These are phyloP conservation scores for Trichoderma asperelloides DNA, from an alignment of 495 filamentous ascomycete genomes.

Conservation along the genomic window DNA sequence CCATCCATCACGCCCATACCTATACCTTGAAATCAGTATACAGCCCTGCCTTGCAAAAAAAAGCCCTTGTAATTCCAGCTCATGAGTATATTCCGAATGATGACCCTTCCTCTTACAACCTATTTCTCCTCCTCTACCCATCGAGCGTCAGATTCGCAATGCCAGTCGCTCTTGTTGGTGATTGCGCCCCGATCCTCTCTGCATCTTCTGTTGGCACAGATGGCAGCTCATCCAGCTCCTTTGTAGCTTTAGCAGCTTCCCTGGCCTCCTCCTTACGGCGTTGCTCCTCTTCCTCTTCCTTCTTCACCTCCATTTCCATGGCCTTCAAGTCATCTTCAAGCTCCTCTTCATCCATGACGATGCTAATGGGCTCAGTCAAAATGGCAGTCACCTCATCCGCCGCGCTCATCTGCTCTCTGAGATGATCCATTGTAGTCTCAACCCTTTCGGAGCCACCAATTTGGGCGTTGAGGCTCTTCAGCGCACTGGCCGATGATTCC, in stretches of 20 bases:
- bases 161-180: slow-evolving; percentile 3
- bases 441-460: slow-evolving; percentile 71
- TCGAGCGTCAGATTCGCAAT: slow-evolving; percentile 5
- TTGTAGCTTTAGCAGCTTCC: slow-evolving; percentile 27
- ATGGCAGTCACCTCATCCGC: slow-evolving; percentile 66
- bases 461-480: slow-evolving; percentile 63
- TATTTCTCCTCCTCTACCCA: slow-evolving; percentile 13
- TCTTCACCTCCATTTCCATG: slow-evolving; percentile 58
- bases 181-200: slow-evolving; percentile 16
- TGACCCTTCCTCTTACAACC: slow-evolving; percentile 5
- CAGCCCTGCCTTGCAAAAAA: neutral
- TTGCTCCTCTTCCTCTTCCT: slow-evolving; percentile 43
- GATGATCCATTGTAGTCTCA: slow-evolving; percentile 60
- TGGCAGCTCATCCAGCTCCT: slow-evolving; percentile 28
- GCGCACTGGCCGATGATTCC: slow-evolving; percentile 61
- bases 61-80: neutral
- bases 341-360: slow-evolving; percentile 62
- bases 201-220: slow-evolving; percentile 20
- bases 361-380: slow-evolving; percentile 49
- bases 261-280: slow-evolving; percentile 19
- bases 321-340: slow-evolving; percentile 82
- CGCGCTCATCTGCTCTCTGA: slow-evolving; percentile 71
- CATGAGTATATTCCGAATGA: neutral
- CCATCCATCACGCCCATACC: neutral
- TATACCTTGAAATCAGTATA: neutral